Evolutionary conservation across 257 asterid genomes (phyloP).

Genomic region (Plantago ovata): DNA sequence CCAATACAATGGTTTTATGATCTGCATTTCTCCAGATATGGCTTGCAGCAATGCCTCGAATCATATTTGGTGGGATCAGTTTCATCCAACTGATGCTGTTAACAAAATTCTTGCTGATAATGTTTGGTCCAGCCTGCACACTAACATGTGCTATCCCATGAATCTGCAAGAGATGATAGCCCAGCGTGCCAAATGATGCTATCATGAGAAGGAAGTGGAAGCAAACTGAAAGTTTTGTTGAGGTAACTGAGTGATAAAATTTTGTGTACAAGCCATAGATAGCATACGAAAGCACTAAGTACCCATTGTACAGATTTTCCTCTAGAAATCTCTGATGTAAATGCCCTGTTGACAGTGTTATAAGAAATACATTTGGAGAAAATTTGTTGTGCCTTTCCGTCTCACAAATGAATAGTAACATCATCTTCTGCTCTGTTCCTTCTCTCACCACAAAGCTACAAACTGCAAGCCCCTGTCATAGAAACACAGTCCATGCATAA

Average conservation of each 20-base stretch:
- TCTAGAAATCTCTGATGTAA: neutral
- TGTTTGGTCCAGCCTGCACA: slow-evolving; percentile 65
- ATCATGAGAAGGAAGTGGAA: neutral
- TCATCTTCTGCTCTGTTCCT: neutral
- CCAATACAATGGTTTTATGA: slow-evolving; percentile 56
- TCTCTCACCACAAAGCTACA: neutral
- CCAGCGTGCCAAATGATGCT: slow-evolving; percentile 16
- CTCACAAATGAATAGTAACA: neutral
- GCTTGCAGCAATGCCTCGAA: slow-evolving; percentile 68
- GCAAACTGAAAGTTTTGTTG: neutral
- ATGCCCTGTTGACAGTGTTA: neutral
- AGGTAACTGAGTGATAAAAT: slow-evolving; percentile 5
- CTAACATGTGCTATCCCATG: slow-evolving; percentile 84
- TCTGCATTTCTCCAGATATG: slow-evolving; percentile 81
- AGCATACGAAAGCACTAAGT: neutral
- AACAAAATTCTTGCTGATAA: slow-evolving; percentile 77
- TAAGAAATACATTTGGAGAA: neutral
- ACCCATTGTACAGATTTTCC: neutral
- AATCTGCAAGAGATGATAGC: slow-evolving; percentile 73
- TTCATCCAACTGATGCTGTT: slow-evolving; percentile 86
- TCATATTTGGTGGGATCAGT: slow-evolving; percentile 96
- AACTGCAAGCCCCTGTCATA: slow-evolving; percentile 9
- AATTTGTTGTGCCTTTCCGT: neutral
- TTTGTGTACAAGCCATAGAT: slow-evolving; percentile 15
- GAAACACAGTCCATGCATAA: neutral